A percentile compares a stretch with the other conserved stretches of the same genome.
These are phyloP conservation scores for Solanum hybrid DNA, from an alignment of 305 asterid species.

Conservation along the genomic window DNA sequence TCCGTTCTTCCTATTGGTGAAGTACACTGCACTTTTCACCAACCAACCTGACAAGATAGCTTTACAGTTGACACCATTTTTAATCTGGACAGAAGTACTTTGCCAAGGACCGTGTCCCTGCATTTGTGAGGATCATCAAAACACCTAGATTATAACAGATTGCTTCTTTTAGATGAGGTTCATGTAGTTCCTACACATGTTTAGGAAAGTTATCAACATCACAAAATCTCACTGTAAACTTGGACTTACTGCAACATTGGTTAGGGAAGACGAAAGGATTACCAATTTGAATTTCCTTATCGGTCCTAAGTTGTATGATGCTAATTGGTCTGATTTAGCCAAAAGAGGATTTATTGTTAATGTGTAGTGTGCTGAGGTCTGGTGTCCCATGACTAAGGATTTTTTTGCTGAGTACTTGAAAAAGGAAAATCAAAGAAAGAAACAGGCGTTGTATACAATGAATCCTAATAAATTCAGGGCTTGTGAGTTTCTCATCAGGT, in stretches of 20 bases:
- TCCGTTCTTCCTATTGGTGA: background rate
- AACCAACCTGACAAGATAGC: background rate
- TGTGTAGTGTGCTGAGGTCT: slow-evolving; percentile 6
- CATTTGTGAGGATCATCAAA: background rate
- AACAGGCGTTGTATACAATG: background rate
- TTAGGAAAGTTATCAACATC: slow-evolving; percentile 3
- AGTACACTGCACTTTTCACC: background rate
- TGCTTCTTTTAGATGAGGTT: slow-evolving; percentile 5
- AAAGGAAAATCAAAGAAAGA: background rate
- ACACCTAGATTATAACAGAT: background rate
- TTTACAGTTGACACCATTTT: background rate
- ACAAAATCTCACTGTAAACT: slow-evolving; percentile 10
- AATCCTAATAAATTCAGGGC: slow-evolving; percentile 1
- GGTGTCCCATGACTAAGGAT: slow-evolving; percentile 5
- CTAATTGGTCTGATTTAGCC: background rate
- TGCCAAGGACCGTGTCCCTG: background rate
- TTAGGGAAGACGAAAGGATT: slow-evolving; percentile 6
- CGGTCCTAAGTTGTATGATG: slow-evolving; percentile 9
- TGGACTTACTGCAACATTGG: slow-evolving; percentile 7
- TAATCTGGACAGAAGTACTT: background rate
- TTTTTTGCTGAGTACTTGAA: slow-evolving; percentile 3
- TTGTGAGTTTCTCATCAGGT: slow-evolving; percentile 2
- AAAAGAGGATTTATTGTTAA: slow-evolving; percentile 5
- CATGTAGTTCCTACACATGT: slow-evolving; percentile 9
- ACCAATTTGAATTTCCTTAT: slow-evolving; percentile 6